phyloP scores from a whole-genome alignment of 1,139 yeast genomes.

The Diutina ranongensis region DNA sequence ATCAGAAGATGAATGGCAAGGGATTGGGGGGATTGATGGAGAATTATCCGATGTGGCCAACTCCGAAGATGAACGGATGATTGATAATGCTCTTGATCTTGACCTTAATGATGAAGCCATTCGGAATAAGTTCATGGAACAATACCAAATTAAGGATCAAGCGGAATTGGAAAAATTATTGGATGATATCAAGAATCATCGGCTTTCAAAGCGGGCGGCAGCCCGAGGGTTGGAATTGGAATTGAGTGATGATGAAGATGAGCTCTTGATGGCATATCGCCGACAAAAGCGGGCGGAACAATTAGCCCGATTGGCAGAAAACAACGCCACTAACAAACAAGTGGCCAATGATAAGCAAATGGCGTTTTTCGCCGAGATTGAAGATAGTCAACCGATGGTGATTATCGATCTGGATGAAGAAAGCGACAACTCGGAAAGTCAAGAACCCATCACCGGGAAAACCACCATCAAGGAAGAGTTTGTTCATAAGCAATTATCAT shows the following conservation, averaged over 20 bases:
- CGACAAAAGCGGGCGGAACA: conserved; percentile 44
- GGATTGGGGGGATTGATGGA: conserved; percentile 74
- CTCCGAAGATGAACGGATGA: conserved; percentile 72
- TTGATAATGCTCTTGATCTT: conserved; percentile 59
- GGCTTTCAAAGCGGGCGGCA: conserved; percentile 49
- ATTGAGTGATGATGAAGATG: conserved; percentile 56
- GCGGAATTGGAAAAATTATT: conserved; percentile 62
- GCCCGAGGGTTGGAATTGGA: conserved; percentile 50
- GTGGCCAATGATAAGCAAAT: conserved; percentile 44
- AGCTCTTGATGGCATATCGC: conserved; percentile 40
- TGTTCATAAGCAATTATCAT: conserved; percentile 55
- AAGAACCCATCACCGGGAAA: conserved; percentile 7
- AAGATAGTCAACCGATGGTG: conserved; percentile 25
- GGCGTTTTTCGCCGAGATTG: conserved; percentile 66
- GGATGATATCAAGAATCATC: conserved; percentile 77
- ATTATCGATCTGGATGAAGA: conserved; percentile 8
- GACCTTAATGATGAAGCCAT: conserved; percentile 51
- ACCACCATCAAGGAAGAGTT: conserved; percentile 38
- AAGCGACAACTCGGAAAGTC: conserved; percentile 19
- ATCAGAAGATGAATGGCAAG: conserved; percentile 94
- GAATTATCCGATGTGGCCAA: conserved; percentile 55
- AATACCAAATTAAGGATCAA: conserved; percentile 59
- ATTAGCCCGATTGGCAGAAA: conserved; percentile 42
- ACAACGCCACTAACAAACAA: conserved; percentile 37
- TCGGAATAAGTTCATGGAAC: conserved; percentile 50